Base-by-base conservation (phyloP, 768 basidiomycete genomes). In the Rhizopogon roseolus region DNA sequence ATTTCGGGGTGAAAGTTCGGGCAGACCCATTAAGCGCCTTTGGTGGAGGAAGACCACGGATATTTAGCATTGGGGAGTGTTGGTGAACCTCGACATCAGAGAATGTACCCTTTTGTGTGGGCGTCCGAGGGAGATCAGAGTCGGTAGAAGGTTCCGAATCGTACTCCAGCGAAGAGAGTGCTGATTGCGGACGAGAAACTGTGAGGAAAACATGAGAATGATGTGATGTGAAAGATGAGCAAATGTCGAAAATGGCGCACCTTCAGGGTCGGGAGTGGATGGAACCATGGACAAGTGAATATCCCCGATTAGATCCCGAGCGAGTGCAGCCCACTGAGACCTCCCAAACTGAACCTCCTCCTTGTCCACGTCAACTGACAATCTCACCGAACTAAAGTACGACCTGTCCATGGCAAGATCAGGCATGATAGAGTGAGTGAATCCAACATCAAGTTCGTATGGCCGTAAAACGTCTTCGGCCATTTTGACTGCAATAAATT, bases 371-470 rank as follows among this genome's bases (percentile, higher is more conserved):
- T 58, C 56, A 22, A 37, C 52, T 17, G 41, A 54, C 49, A 52
- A 19, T n/a, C 41, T 32, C 14, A 22, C 14, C 46, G 34, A 14
- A 27, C 54, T 37, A 27, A 54, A 22, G 42, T 50, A 38, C 34
- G 32, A n/a, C 9, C 25, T 28, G 9, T 49, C 49, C 37, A 49
- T 13, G 19, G 29, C 41, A 25, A 60, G 49, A 52, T 62, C 58
- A 41, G 58, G 58, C 42, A 19, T 49, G 14, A 36, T 49, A 32
- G 46, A 43, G 56, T 69, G 62, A 56, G 67, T 56, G 60, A 78
- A 76, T 13, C 78, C 78, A 25, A 76, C 75, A 54, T 69, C 66
- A 17, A 55, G 58, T 59, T 80, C 79, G 53, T 80, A 79, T 13
- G 60, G 51, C 53, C 56, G 54, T 10, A 79, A 45, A 7, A 66